Conservation (phyloP, 805 yeast species). For the Lipomyces spencermartinsiae region DNA sequence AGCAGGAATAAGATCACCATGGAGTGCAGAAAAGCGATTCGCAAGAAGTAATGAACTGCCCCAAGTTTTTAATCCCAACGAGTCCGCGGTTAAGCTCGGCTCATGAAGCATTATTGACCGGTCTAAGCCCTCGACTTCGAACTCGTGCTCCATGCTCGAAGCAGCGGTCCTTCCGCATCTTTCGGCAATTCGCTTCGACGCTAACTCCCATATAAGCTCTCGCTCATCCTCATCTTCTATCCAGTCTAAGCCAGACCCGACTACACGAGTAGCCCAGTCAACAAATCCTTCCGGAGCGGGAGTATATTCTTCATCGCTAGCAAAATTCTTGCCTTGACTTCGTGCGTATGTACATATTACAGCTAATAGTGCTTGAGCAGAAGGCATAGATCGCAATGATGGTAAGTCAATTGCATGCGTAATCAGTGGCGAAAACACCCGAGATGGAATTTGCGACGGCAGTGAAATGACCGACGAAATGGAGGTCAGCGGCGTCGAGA, state of each 20-base stretch:
- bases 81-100: constrained; percentile 86
- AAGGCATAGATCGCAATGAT: constrained; percentile 13
- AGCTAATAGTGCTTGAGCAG: constrained; percentile 12
- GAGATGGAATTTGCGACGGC: constrained; percentile 21
- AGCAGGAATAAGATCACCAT: constrained; percentile 38
- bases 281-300: constrained; percentile 26
- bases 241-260: constrained; percentile 28
- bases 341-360: constrained; percentile 12
- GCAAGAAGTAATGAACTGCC: constrained; percentile 84
- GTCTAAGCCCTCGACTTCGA: constrained; percentile 52
- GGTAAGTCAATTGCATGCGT: constrained; percentile 34
- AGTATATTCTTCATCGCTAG: background rate
- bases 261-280: constrained; percentile 29
- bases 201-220: constrained; percentile 55
- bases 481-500: constrained; percentile 8
- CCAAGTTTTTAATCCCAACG: constrained; percentile 93
- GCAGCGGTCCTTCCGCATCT: constrained; percentile 85
- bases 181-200: constrained; percentile 74
- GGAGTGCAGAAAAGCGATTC: constrained; percentile 51
- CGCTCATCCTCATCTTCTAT: constrained; percentile 39
- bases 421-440: constrained; percentile 23
- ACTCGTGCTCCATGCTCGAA: constrained; percentile 69
- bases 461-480: constrained; percentile 18
- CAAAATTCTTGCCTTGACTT: constrained; percentile 11
- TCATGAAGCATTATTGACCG: constrained; percentile 58